A percentile compares a stretch with the other conserved stretches of the same genome.
These are phyloP conservation scores for Diaporthe ilicicola DNA, from an alignment of 2,329 filamentous ascomycete species.

Conservation along the genomic window DNA sequence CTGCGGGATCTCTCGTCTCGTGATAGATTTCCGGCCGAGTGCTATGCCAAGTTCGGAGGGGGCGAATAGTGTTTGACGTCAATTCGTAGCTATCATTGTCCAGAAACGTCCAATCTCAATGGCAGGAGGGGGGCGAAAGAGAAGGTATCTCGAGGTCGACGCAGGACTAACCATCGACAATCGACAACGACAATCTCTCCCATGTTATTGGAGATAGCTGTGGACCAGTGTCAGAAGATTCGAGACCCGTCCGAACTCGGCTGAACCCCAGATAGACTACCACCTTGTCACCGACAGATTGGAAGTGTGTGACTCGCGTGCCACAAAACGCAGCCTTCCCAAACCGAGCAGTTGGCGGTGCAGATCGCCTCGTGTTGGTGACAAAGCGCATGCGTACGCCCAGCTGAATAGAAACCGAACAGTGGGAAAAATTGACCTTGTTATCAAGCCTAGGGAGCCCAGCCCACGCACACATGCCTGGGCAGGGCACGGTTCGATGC, in stretches of 20 bases:
- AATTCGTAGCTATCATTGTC: background rate
- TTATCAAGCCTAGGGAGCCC: background rate
- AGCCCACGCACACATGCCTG: background rate
- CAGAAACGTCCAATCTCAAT: background rate
- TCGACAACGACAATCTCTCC: too few species aligned
- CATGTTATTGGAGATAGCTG: background rate
- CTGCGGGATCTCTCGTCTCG: background rate
- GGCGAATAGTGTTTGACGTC: background rate
- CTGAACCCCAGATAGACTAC: background rate
- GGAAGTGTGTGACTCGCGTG: slow-evolving; percentile 24
- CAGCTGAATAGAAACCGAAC: background rate
- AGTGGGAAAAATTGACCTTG: background rate
- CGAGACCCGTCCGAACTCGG: slow-evolving; percentile 13
- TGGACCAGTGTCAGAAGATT: background rate
- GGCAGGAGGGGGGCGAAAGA: background rate
- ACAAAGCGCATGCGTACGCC: background rate
- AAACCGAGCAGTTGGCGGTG: background rate
- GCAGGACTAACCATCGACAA: too few species aligned
- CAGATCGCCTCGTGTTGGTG: slow-evolving; percentile 10
- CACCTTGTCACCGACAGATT: slow-evolving; percentile 14
- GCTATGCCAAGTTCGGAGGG: slow-evolving; percentile 11
- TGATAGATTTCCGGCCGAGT: background rate
- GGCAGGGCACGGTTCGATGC: background rate
- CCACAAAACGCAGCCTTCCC: slow-evolving; percentile 13
- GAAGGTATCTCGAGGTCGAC: too few species aligned